Percentiles rank a stretch among this genome's conserved stretches.
These are phyloP conservation scores for Eremomyces bilateralis DNA, from an alignment of 495 filamentous ascomycete species.

Conservation along the genomic window DNA sequence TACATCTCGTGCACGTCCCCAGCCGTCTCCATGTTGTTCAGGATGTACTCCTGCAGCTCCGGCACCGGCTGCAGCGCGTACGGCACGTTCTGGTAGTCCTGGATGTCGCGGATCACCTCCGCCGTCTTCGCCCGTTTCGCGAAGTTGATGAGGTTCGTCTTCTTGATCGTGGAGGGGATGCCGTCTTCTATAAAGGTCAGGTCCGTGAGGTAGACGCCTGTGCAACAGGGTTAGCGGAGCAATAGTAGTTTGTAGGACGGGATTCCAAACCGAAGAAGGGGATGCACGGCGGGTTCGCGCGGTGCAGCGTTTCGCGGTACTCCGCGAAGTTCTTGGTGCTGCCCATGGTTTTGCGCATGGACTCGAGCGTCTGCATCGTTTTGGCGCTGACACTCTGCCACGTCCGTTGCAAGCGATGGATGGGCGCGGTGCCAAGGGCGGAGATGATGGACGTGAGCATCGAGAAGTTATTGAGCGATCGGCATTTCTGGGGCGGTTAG, in stretches of 20 bases:
- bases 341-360: conserved; percentile 85
- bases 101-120: conserved; percentile 92
- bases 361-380: conserved; percentile 57
- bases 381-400: conserved; percentile 81
- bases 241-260: background rate
- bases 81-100: conserved; percentile 92
- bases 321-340: conserved; percentile 97
- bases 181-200: conserved; percentile 98
- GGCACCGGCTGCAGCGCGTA: conserved; percentile 74
- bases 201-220: conserved; percentile 86
- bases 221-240: background rate
- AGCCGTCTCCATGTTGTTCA: conserved; percentile 81
- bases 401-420: conserved; percentile 81
- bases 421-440: conserved; percentile 78
- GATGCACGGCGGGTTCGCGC: conserved; percentile 88
- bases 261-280: conserved; percentile 74
- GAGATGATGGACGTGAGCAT: conserved; percentile 98
- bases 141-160: conserved; percentile 92
- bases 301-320: conserved; percentile 80
- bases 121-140: conserved; percentile 94
- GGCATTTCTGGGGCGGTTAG: conserved; percentile 52
- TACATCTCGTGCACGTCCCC: conserved; percentile 99
- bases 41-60: conserved; percentile 91
- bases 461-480: conserved; percentile 83
- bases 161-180: conserved; percentile 85